phyloP scores from a whole-genome alignment of 306 rosid species.

The Ormosia emarginata region DNA sequence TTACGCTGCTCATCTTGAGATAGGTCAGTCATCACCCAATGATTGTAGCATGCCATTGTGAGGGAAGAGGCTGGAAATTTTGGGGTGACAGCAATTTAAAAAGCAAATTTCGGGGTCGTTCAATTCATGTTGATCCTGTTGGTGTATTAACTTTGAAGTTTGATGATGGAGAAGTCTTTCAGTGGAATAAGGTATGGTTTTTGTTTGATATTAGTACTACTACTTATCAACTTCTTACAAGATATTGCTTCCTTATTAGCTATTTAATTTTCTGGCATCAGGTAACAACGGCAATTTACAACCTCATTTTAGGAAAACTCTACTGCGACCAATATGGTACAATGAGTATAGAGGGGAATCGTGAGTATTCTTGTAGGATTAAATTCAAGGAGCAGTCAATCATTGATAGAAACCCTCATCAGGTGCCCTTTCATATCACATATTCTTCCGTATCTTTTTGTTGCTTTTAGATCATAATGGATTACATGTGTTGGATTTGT shows the following conservation, averaged over 20 bases:
- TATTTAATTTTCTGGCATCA: conserved; percentile 25
- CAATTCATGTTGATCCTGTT: conserved; percentile 81
- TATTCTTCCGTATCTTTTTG: background rate
- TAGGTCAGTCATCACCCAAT: conserved; percentile 87
- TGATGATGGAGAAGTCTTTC: conserved; percentile 75
- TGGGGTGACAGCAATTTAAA: conserved; percentile 72
- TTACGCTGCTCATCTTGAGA: conserved; percentile 9
- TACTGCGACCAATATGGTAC: conserved; percentile 80
- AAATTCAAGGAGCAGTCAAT: conserved; percentile 79
- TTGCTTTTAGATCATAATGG: background rate
- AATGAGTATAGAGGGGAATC: conserved; percentile 65
- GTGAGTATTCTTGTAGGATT: conserved; percentile 57
- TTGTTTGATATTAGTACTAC: background rate
- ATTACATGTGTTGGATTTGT: background rate
- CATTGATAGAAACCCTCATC: conserved; percentile 69
- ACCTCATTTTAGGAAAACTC: conserved; percentile 72
- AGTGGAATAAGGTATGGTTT: conserved; percentile 62
- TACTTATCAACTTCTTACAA: background rate
- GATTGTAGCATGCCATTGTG: conserved; percentile 78
- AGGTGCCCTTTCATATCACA: conserved; percentile 36
- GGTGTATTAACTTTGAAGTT: conserved; percentile 64
- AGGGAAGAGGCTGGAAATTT: conserved; percentile 71
- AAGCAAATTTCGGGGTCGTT: conserved; percentile 81
- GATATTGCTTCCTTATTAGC: background rate
- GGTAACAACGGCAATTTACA: conserved; percentile 84